Evolutionary conservation across 345 rosid species (phyloP).

Genomic region (Stellera chamaejasme): DNA sequence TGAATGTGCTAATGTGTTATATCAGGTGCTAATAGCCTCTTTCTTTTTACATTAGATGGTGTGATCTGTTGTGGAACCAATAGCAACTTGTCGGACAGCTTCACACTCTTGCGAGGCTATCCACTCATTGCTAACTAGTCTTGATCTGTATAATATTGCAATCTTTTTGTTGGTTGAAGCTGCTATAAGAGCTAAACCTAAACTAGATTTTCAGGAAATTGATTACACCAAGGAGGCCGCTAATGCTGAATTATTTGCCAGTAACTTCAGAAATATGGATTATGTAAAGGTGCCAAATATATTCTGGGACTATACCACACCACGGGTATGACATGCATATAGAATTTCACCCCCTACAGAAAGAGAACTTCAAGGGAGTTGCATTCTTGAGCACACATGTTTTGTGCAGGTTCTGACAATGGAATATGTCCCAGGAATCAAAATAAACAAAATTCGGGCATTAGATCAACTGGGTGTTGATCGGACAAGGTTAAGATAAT

Average conservation of each 20-base stretch:
- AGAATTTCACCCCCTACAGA: constrained; percentile 1
- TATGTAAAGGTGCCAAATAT: constrained; percentile 88
- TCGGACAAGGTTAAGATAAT: constrained; percentile 60
- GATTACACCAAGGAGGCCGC: constrained; percentile 98
- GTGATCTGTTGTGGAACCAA: not conserved
- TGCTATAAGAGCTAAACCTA: not conserved
- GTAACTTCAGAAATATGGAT: constrained; percentile 70
- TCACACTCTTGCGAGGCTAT: too few species aligned
- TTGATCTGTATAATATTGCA: not conserved
- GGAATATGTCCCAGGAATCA: constrained; percentile 99
- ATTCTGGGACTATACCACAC: constrained; percentile 82
- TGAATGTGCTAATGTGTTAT: constrained; percentile 92
- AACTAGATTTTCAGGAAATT: constrained; percentile 58
- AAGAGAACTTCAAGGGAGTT: not conserved
- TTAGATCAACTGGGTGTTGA: constrained; percentile 92
- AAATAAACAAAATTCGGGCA: constrained; percentile 86
- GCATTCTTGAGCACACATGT: not conserved
- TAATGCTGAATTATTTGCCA: constrained; percentile 87
- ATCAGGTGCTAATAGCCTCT: constrained; percentile 44
- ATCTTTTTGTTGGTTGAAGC: not conserved
- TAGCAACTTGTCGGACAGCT: constrained; percentile 1
- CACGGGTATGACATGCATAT: constrained; percentile 46
- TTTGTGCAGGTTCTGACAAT: constrained; percentile 73
- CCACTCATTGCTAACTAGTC: not conserved
- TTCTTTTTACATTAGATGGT: not conserved